Conservation (phyloP, 768 basidiomycete species). For the Cyathus striatus region DNA sequence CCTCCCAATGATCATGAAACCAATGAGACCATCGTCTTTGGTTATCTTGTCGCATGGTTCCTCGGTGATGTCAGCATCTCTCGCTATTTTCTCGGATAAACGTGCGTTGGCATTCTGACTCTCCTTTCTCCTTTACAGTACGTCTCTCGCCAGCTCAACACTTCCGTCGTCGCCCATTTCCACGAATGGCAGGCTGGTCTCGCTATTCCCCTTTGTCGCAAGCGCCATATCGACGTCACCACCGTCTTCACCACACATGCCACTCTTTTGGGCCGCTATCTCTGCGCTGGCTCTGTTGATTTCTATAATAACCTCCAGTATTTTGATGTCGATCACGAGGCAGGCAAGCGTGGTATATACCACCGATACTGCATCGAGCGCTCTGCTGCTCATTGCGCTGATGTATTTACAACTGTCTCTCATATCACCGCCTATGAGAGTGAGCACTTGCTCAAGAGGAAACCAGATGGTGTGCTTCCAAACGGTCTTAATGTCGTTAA, state of each 20-base stretch:
- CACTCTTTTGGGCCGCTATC: constrained; percentile 95
- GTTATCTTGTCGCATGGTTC: constrained; percentile 99
- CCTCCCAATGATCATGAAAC: constrained; percentile 97
- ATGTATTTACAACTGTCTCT: constrained; percentile 96
- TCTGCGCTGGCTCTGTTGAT: constrained; percentile 96
- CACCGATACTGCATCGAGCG: constrained; percentile 98
- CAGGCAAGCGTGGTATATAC: constrained; percentile 98
- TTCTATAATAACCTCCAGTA: constrained; percentile 99
- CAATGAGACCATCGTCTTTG: constrained; percentile 96
- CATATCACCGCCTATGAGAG: constrained; percentile 98
- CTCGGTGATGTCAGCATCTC: constrained; percentile 79
- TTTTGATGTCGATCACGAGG: constrained; percentile 99
- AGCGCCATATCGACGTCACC: constrained; percentile 95
- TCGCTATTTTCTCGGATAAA: constrained; percentile 5
- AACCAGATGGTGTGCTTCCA: constrained; percentile 94
- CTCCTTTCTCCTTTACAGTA: constrained; percentile 43
- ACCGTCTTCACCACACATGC: constrained; percentile 99
- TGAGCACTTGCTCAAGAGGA: constrained; percentile 94
- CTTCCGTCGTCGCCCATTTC: constrained; percentile 94
- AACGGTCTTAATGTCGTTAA: constrained; percentile 99
- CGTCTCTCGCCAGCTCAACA: constrained; percentile 71
- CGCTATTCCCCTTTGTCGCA: constrained; percentile 90
- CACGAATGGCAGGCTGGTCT: constrained; percentile 99
- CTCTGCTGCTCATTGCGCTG: constrained; percentile 89
- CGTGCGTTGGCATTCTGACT: constrained; percentile 2